Evolutionary conservation across 768 basidiomycete species (phyloP).

Genomic region (Agrocybe chaxingu): DNA sequence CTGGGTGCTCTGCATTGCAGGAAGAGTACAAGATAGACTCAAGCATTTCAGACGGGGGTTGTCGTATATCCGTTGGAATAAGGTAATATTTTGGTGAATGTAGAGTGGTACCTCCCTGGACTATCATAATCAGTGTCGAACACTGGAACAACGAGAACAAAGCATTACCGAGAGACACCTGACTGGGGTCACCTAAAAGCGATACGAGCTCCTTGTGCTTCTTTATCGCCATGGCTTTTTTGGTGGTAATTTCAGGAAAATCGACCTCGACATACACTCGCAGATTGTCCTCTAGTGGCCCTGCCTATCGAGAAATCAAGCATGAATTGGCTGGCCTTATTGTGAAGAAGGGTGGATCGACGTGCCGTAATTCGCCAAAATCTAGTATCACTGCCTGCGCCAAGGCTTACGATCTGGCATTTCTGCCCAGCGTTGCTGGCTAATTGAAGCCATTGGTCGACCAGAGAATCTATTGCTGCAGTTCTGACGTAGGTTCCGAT

Average conservation of each 20-base stretch:
- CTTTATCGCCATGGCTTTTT: constrained; percentile 79
- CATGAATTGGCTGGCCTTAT: constrained; percentile 10
- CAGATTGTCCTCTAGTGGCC: constrained; percentile 45
- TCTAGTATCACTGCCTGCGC: constrained; percentile 93
- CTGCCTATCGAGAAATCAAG: constrained; percentile 45
- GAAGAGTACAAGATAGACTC: constrained; percentile 23
- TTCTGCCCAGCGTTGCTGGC: constrained; percentile 37
- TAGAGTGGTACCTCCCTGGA: constrained; percentile 58
- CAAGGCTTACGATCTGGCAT: constrained; percentile 91
- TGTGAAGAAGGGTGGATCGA: constrained; percentile 18
- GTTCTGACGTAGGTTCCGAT: constrained; percentile 90
- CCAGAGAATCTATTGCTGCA: constrained; percentile 72
- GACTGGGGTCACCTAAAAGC: constrained; percentile 43
- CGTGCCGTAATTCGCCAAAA: constrained; percentile 90
- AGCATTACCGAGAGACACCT: constrained; percentile 40
- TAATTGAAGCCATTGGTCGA: constrained; percentile 59
- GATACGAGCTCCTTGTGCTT: constrained; percentile 58
- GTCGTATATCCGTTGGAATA: constrained; percentile 74
- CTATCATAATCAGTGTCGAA: constrained; percentile 29
- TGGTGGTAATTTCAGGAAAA: constrained; percentile 79
- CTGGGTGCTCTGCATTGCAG: constrained; percentile 9
- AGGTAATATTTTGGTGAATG: constrained; percentile 62
- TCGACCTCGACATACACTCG: constrained; percentile 83
- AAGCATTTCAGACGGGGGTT: constrained; percentile 47
- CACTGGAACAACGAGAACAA: neutral